Evolutionary conservation across 106 monocot species (phyloP).

Genomic region (Cymbidium sinense): DNA sequence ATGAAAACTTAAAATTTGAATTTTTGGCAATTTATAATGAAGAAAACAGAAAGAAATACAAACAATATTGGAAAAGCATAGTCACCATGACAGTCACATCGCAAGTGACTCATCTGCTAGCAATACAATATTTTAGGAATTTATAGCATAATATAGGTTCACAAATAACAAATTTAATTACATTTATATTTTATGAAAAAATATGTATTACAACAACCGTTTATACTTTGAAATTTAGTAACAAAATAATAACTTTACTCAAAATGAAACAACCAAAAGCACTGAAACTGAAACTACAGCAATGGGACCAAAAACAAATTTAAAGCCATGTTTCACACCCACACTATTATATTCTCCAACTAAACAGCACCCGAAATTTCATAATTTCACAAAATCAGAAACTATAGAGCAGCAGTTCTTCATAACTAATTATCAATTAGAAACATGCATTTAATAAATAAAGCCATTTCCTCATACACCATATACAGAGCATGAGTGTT

Average conservation of each 20-base stretch:
- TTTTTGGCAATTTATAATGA: too few species aligned
- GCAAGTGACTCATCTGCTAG: too few species aligned
- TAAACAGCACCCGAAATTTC: not conserved
- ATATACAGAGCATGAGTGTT: not conserved
- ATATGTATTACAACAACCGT: too few species aligned
- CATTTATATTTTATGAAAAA: too few species aligned
- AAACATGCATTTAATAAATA: not conserved
- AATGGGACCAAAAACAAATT: not conserved
- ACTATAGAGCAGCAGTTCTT: not conserved
- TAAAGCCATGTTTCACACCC: not conserved
- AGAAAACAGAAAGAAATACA: too few species aligned
- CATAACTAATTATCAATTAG: not conserved
- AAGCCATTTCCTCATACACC: not conserved
- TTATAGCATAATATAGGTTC: too few species aligned
- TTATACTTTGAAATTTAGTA: not conserved
- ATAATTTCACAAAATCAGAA: not conserved
- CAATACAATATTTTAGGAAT: too few species aligned
- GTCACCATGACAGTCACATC: too few species aligned
- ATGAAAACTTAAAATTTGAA: too few species aligned
- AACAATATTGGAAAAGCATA: too few species aligned
- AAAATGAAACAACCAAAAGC: not conserved
- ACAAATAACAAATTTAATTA: too few species aligned
- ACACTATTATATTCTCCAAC: not conserved
- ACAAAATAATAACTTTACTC: not conserved
- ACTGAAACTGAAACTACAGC: not conserved